Evolutionary conservation across 2,329 filamentous ascomycete genomes (phyloP), one percentile per base, ranked within the genome.

Genomic region (Lecanicillium sp.): DNA sequence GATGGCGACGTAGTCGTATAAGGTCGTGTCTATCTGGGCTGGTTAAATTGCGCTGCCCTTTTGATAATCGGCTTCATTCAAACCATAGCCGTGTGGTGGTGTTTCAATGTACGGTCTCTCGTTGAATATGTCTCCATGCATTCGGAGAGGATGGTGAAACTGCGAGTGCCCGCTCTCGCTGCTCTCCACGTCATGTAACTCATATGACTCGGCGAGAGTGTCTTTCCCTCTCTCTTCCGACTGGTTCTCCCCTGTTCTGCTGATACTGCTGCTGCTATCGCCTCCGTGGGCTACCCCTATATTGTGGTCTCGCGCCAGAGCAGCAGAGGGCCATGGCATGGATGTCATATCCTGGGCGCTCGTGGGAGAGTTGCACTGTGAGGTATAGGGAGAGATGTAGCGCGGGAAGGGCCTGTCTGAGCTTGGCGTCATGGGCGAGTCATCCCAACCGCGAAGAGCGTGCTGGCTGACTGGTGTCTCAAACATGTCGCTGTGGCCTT

Each of bases 321-420:
- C 46, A 4, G 40, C 42, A 3, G 41, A 39, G 2, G 63, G 67
- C 67, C 66, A 69, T 13, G 55, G 48, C 46, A 55, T 53, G 25
- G 48, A 46, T 0, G 52, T 49, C 2, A 48, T 52, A 27, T 69
- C 67, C 1, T 56, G 57, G 0, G 59, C 68, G 38, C 64, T 72
- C 43, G 75, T 63, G 1, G 77, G 77, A 49, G 74, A 79, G 54
- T 64, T 75, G 57, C 69, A 79, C 43, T 77, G 72, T 29, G 74
- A 77, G 15, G 64, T 66, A 50, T 80, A 81, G 0, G 77, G 77
- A 4, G 74, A 78, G 46, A 77, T 69, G 56, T 79, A 76, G 6
- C 62, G 66, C 1, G 62, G 58, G 45, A 62, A 65, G 0, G 49
- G 43, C 43, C 57, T 58, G 33, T 68, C 64, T 2, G 62, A 62